phyloP scores from a whole-genome alignment of 2,329 filamentous ascomycete genomes.

The Fusarium duplospermum region DNA sequence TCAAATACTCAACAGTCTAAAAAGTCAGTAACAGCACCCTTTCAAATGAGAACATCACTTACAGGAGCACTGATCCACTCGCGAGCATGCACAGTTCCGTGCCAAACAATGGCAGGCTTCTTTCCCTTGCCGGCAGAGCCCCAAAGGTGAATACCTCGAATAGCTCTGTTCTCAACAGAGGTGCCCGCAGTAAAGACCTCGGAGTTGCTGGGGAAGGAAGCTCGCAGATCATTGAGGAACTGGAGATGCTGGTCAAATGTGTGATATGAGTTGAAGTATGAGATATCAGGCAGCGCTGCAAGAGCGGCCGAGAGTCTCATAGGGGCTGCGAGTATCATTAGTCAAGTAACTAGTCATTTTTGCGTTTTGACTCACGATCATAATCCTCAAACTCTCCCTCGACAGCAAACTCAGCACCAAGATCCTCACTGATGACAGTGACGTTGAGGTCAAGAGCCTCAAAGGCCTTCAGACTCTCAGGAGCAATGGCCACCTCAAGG shows the following conservation, averaged over 20 bases:
- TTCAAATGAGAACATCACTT: rapidly evolving
- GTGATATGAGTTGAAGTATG: conserved; percentile 67
- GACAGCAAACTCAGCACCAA: conserved; percentile 40
- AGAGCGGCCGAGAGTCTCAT: neutral
- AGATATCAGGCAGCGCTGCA: conserved; percentile 14
- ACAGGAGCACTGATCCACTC: conserved; percentile 71
- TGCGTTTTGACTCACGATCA: neutral
- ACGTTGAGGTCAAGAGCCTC: conserved; percentile 38
- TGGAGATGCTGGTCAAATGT: conserved; percentile 61
- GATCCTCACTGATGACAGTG: conserved; percentile 36
- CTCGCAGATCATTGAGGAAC: conserved; percentile 60
- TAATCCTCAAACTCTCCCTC: conserved; percentile 38
- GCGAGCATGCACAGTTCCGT: conserved; percentile 69
- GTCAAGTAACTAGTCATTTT: rapidly evolving
- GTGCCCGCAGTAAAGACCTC: conserved; percentile 62
- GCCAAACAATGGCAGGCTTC: conserved; percentile 66
- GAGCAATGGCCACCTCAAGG: conserved; percentile 43
- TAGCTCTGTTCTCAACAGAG: conserved; percentile 61
- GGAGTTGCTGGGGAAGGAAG: conserved; percentile 56
- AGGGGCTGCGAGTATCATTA: neutral
- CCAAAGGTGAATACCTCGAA: conserved; percentile 70
- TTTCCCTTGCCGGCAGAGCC: conserved; percentile 56
- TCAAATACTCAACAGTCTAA: conserved; percentile 39
- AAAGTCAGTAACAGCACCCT: neutral
- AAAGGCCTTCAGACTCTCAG: conserved; percentile 36